phyloP scores from a whole-genome alignment of 2,329 filamentous ascomycete genomes.

The Daldinia eschscholtzii region DNA sequence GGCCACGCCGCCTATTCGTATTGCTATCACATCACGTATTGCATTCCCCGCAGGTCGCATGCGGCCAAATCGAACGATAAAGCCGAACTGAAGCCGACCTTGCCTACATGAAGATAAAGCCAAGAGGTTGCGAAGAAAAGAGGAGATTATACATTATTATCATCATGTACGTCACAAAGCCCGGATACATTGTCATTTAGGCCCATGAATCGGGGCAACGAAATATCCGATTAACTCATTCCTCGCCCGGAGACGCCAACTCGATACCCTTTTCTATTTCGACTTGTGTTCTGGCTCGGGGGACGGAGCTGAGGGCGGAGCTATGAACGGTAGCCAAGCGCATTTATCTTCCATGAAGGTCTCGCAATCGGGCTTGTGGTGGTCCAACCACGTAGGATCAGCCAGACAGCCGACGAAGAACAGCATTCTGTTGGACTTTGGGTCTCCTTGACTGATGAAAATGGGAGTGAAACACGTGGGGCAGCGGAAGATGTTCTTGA shows the following conservation, averaged over 20 bases:
- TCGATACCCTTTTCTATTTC: neutral
- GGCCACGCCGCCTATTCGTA: slow-evolving; percentile 10
- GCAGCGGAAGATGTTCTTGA: slow-evolving; percentile 16
- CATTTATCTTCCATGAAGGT: neutral
- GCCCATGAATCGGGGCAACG: neutral
- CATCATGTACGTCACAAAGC: neutral
- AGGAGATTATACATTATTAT: neutral
- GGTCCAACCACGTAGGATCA: slow-evolving; percentile 12
- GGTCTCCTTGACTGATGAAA: neutral
- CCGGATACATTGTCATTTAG: neutral
- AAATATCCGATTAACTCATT: neutral
- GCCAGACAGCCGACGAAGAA: slow-evolving; percentile 28
- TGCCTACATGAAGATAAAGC: slow-evolving; percentile 2
- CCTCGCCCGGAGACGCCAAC: neutral
- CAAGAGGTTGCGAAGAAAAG: slow-evolving; percentile 1
- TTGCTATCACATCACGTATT: slow-evolving; percentile 5
- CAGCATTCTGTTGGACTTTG: neutral
- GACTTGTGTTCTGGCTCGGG: neutral
- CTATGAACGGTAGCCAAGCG: neutral
- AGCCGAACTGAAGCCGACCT: neutral
- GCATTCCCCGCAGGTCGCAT: neutral
- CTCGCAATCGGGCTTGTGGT: slow-evolving; percentile 14
- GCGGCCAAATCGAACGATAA: slow-evolving; percentile 3
- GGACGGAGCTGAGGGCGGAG: neutral
- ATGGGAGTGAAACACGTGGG: slow-evolving; percentile 16